A percentile compares a stretch with the other conserved stretches of the same genome.
These are phyloP conservation scores for Hanseniaspora uvarum DNA, from an alignment of 1,139 yeast genomes.

Conservation along the genomic window DNA sequence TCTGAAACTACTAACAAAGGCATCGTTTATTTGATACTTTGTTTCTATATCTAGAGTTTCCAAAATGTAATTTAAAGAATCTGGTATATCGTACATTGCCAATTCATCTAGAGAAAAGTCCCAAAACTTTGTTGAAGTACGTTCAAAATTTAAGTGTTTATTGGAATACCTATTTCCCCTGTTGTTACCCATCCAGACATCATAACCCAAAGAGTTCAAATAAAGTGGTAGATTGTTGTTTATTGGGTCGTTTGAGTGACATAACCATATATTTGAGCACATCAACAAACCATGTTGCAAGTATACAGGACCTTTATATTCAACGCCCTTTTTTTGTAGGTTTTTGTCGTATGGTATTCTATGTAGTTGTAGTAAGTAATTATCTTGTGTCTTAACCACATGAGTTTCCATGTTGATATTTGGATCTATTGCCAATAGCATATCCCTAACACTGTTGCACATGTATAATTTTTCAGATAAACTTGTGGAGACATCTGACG, in stretches of 20 bases:
- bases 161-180: conserved; percentile 80
- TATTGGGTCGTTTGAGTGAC: conserved; percentile 35
- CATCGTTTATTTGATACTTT: conserved; percentile 16
- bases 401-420: conserved; percentile 61
- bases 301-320: conserved; percentile 43
- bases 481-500: conserved; percentile 25
- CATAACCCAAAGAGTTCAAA: conserved; percentile 64
- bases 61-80: conserved; percentile 55
- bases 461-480: conserved; percentile 24
- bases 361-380: conserved; percentile 46
- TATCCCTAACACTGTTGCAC: conserved; percentile 51
- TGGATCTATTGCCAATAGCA: conserved; percentile 45
- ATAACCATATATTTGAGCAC: conserved; percentile 85
- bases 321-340: conserved; percentile 26
- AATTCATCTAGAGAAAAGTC: conserved; percentile 77
- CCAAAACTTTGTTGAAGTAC: conserved; percentile 54
- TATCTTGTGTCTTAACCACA: conserved; percentile 40
- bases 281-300: conserved; percentile 85
- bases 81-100: conserved; percentile 74
- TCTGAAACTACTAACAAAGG: not conserved
- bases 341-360: conserved; percentile 38
- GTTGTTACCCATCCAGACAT: conserved; percentile 88
- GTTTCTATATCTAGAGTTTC: conserved; percentile 31
- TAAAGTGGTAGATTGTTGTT: conserved; percentile 62
- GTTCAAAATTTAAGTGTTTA: conserved; percentile 36